A percentile compares a stretch with the other conserved stretches of the same genome.
Evolutionary conservation across 2,329 filamentous ascomycete genomes (phyloP).

Genomic region (Curvularia eragrostidis): DNA sequence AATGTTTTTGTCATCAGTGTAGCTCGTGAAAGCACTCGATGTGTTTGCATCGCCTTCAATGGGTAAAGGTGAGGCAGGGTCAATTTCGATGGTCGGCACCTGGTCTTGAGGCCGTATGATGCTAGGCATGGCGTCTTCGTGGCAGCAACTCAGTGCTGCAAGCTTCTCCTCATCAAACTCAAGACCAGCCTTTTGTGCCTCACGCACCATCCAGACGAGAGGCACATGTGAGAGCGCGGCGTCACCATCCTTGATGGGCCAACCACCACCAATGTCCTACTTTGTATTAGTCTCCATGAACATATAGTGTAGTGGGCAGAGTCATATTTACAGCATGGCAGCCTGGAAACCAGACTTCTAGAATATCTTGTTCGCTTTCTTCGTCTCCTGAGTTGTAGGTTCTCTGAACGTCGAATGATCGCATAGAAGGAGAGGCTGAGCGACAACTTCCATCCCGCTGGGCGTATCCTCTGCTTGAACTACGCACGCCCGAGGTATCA

Average conservation of each 20-base stretch:
- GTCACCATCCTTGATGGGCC: constrained; percentile 65
- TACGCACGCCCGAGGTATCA: constrained; percentile 45
- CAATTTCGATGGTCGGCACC: constrained; percentile 44
- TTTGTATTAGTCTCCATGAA: constrained; percentile 13
- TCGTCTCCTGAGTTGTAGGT: constrained; percentile 41
- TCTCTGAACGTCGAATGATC: constrained; percentile 38
- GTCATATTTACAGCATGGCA: constrained; percentile 64
- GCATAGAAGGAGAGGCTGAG: constrained; percentile 38
- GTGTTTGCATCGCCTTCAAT: not conserved
- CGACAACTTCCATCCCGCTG: constrained; percentile 13
- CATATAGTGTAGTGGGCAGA: not conserved
- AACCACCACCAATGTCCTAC: constrained; percentile 76
- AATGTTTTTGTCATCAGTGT: constrained; percentile 28
- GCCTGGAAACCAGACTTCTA: constrained; percentile 82
- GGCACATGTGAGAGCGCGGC: constrained; percentile 70
- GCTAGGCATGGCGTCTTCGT: constrained; percentile 44
- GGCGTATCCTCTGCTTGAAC: constrained; percentile 40
- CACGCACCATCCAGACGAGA: constrained; percentile 73
- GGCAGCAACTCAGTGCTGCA: constrained; percentile 68
- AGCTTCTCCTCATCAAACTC: constrained; percentile 73
- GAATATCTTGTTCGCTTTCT: constrained; percentile 70
- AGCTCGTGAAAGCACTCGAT: constrained; percentile 7
- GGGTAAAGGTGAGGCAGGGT: constrained; percentile 34
- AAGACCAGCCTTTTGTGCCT: constrained; percentile 70
- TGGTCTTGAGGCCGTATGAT: constrained; percentile 12